A percentile compares a stretch with the other conserved stretches of the same genome.
Conservation (phyloP, 2,329 filamentous ascomycete species). For the Colletotrichum cuscutae region DNA sequence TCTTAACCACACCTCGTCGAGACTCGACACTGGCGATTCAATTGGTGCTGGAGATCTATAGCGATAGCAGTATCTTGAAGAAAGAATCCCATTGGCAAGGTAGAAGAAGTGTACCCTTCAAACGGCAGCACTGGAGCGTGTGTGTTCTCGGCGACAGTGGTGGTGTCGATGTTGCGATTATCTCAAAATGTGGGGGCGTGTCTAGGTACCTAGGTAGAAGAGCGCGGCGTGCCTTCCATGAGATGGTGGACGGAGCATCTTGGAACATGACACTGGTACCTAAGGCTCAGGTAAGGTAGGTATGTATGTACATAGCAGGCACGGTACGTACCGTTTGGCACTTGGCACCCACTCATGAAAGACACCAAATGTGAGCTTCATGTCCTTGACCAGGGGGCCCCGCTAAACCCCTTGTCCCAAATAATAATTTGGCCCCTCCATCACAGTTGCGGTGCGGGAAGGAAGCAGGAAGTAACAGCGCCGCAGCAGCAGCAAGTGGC, state of each 20-base stretch:
- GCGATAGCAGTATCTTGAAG: background rate
- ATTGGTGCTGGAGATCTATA: background rate
- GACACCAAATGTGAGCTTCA: background rate
- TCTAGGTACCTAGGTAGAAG: background rate
- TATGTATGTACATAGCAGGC: background rate
- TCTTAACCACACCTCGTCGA: background rate
- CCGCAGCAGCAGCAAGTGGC: background rate
- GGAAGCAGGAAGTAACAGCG: background rate
- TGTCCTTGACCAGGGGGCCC: conserved; percentile 28
- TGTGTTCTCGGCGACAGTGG: background rate
- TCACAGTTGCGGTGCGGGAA: conserved; percentile 36
- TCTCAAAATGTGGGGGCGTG: background rate
- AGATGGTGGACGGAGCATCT: background rate
- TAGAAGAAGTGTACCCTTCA: background rate
- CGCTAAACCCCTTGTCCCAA: conserved; percentile 31
- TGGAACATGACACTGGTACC: background rate
- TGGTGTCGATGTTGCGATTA: background rate
- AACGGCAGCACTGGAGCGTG: background rate
- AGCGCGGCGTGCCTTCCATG: background rate
- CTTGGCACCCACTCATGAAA: background rate
- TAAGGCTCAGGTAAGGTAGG: no score
- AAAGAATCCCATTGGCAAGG: background rate
- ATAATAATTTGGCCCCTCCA: conserved; percentile 54
- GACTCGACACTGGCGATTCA: background rate
- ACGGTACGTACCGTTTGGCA: conserved; percentile 2